Evolutionary conservation across 2,329 filamentous ascomycete genomes (phyloP).

Genomic region (Thermoascus crustaceus): DNA sequence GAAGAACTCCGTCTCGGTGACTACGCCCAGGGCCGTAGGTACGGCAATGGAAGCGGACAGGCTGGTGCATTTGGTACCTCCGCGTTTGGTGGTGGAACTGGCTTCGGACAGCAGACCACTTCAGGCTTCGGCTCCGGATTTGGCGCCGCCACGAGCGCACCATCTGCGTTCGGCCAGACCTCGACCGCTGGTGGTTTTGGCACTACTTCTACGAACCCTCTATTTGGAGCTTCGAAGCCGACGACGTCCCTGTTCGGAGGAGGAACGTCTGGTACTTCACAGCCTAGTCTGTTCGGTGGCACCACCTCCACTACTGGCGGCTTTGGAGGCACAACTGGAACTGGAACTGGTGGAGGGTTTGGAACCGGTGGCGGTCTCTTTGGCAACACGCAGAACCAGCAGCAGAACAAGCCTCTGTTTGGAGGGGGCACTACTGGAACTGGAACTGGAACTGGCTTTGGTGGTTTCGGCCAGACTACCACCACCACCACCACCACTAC

Average conservation of each 20-base stretch:
- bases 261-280: constrained; percentile 21
- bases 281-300: constrained; percentile 33
- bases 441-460: constrained; percentile 27
- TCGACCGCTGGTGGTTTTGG: constrained; percentile 35
- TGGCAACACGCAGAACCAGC: constrained; percentile 29
- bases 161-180: constrained; percentile 37
- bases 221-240: constrained; percentile 40
- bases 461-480: constrained; percentile 30
- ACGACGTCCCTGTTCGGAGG: constrained; percentile 31
- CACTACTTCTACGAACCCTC: constrained; percentile 23
- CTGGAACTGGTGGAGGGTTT: constrained; percentile 21
- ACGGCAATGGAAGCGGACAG: constrained; percentile 73
- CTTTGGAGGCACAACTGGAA: constrained; percentile 20
- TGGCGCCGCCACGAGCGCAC: constrained; percentile 28
- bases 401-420: constrained; percentile 30
- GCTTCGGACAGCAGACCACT: constrained; percentile 37
- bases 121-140: constrained; percentile 39
- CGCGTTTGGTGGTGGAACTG: constrained; percentile 45
- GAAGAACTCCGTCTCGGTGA: constrained; percentile 74
- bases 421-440: constrained; percentile 20
- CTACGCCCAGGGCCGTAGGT: constrained; percentile 77
- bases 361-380: constrained; percentile 35
- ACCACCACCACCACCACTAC: constrained; percentile 29
- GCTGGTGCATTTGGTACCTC: constrained; percentile 71
- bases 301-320: constrained; percentile 27